Base-by-base conservation (phyloP, 257 asterid species). In the Solanum arcanum region DNA sequence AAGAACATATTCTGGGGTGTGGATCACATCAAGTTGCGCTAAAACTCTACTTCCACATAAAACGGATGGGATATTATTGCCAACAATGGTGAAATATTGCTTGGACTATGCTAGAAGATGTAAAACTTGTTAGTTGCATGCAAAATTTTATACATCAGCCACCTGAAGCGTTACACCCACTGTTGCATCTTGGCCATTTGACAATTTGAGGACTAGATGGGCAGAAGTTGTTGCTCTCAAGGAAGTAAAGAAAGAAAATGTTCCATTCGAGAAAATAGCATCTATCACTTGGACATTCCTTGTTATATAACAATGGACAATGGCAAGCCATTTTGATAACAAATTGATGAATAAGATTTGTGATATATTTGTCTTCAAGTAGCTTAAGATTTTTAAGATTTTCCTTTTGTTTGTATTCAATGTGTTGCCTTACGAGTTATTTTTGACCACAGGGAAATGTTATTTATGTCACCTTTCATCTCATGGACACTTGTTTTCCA, bases 401-500 rank as follows among this genome's bases (percentile, higher is more conserved):
- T 74, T 21, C 47, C 44, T 73, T 37, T 73, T 73, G 14, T 21
- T 73, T 72, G 25, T 73, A 73, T 20, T 21, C 81, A 37, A 73
- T 20, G 14, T 73, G 29, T 33, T 37, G 5, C 81, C 46, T 21
- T 18, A 73, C 2, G 9, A 33, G 77, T 70, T 31, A 73, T 73
- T 35, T 37, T 16, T n/a, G 84, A 44, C 37, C 64, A 14, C 39
- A 46, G 62, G 64, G 41, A 77, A 25, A 46, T 77, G 64, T 44
- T 44, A 44, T 8, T 25, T 44, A 25, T 44, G 62, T 6, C 87
- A 78, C 77, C 42, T 82, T 80, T 72, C 68, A 74, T 62, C 21
- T 37, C 25, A 69, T 12, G 49, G 12, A 47, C 60, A 86, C 31
- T 73, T 85, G 47, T 37, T 87, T 85, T 85, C 64, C 93, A 97